These are phyloP conservation scores for Durusdinium trenchii DNA, from an alignment of 73 alveolate species.

Conservation along the genomic window DNA sequence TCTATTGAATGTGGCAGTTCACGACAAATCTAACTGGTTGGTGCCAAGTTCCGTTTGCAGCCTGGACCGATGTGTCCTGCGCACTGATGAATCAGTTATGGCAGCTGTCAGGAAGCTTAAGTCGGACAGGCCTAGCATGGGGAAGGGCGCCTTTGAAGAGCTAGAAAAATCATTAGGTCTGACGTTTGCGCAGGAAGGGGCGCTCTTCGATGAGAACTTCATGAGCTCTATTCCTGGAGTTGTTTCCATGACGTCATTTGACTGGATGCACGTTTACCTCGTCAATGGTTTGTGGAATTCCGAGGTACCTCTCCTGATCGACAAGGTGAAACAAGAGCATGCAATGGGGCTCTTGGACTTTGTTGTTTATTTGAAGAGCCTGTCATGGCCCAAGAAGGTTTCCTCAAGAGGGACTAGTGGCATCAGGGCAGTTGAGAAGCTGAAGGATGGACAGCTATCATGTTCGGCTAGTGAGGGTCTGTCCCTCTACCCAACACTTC, in stretches of 20 bases:
- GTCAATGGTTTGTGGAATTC: background rate
- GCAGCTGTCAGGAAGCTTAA: background rate
- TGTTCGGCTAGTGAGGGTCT: too few relatives aligned
- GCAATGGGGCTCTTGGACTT: too few relatives aligned
- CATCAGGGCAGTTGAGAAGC: too few relatives aligned
- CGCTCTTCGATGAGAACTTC: background rate
- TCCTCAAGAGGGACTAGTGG: too few relatives aligned
- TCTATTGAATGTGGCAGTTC: background rate
- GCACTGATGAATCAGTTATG: background rate
- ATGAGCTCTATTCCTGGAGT: background rate
- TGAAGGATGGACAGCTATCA: too few relatives aligned
- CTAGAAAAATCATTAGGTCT: background rate
- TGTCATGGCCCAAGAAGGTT: too few relatives aligned
- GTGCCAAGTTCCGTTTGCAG: background rate
- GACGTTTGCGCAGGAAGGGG: background rate
- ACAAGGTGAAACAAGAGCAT: too few relatives aligned
- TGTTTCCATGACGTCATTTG: background rate
- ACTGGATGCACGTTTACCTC: constrained; percentile 42
- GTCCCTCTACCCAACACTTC: too few relatives aligned
- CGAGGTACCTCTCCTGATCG: background rate
- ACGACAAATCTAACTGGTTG: background rate
- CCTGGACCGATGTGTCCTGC: background rate
- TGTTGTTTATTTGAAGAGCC: too few relatives aligned
- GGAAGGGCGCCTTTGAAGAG: background rate
- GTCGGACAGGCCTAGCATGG: background rate